These are phyloP conservation scores for Hypoxylon sp. DNA, from an alignment of 2,329 filamentous ascomycete genomes.

Conservation along the genomic window DNA sequence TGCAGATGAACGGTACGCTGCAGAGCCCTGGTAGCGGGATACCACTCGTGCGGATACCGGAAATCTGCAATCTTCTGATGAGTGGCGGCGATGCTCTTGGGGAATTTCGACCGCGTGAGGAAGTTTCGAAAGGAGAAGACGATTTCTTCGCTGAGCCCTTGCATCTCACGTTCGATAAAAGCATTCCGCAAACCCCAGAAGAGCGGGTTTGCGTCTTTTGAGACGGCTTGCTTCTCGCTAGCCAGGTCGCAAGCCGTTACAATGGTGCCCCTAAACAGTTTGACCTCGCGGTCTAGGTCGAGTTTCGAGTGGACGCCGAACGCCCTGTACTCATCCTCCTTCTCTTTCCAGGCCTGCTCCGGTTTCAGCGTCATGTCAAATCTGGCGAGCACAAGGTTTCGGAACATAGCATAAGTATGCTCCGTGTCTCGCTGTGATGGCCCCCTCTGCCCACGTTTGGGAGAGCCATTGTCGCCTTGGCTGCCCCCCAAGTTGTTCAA, in stretches of 20 bases:
- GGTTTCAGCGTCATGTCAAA: constrained; percentile 49
- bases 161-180: constrained; percentile 62
- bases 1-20: constrained; percentile 89
- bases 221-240: constrained; percentile 46
- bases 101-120: constrained; percentile 64
- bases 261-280: constrained; percentile 56
- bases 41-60: constrained; percentile 93
- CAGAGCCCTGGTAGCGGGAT: constrained; percentile 79
- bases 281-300: constrained; percentile 55
- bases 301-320: constrained; percentile 50
- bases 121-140: constrained; percentile 74
- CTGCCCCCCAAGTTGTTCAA: not conserved
- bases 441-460: not conserved
- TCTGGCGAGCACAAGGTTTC: constrained; percentile 38
- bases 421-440: constrained; percentile 3
- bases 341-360: constrained; percentile 38
- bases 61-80: constrained; percentile 79
- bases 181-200: constrained; percentile 67
- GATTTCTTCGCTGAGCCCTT: constrained; percentile 64
- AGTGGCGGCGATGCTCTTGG: constrained; percentile 61
- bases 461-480: not conserved
- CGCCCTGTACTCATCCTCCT: constrained; percentile 42
- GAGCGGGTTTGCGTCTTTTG: constrained; percentile 58
- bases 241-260: constrained; percentile 57
- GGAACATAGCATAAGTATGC: constrained; percentile 40